These are phyloP conservation scores for Haplosporangium gracile DNA, from an alignment of 192 early-diverging fungal genomes.

Conservation along the genomic window DNA sequence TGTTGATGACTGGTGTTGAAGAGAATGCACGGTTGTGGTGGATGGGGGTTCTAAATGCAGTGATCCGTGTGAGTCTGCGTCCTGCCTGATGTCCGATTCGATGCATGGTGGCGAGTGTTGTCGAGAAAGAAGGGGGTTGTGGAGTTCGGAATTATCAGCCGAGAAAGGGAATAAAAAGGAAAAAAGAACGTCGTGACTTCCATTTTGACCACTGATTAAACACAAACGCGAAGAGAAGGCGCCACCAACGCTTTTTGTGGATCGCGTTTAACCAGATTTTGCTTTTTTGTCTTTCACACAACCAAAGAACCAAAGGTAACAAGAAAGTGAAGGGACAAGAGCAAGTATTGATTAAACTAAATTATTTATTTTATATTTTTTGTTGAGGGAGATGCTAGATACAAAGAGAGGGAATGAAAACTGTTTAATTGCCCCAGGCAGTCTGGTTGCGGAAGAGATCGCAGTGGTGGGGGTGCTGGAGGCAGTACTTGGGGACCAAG, in stretches of 20 bases:
- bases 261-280: too few relatives aligned
- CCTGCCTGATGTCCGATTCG: conserved; percentile 21
- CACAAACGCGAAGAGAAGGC: too few relatives aligned
- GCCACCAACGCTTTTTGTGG: too few relatives aligned
- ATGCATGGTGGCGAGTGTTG: conserved; percentile 17
- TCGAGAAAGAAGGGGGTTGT: background rate
- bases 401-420: background rate
- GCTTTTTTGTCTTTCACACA: too few relatives aligned
- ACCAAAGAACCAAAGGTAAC: background rate
- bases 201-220: too few relatives aligned
- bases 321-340: background rate
- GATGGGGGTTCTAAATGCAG: background rate
- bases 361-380: background rate
- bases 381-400: background rate
- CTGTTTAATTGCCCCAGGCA: conserved; percentile 49
- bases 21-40: background rate
- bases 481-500: conserved; percentile 63
- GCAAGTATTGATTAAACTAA: background rate
- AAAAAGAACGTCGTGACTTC: background rate
- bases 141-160: background rate
- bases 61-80: background rate
- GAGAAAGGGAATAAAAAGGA: background rate
- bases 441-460: conserved; percentile 53
- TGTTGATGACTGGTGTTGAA: conserved; percentile 1
- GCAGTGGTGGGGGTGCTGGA: conserved; percentile 55